These are phyloP conservation scores for Quercus parvula DNA, from an alignment of 306 rosid species.

Conservation along the genomic window DNA sequence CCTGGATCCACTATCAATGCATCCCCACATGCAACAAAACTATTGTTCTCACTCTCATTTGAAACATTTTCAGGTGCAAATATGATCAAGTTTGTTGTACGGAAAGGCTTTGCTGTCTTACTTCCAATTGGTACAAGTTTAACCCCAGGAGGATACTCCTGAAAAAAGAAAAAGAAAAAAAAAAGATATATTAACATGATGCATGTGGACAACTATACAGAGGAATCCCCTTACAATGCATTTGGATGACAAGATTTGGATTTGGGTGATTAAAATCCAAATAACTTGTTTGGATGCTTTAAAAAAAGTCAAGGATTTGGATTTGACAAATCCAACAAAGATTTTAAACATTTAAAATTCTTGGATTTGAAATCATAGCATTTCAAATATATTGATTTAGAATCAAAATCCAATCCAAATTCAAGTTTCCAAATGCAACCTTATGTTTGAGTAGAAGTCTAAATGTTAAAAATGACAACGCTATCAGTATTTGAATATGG, in stretches of 20 bases:
- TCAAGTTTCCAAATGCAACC: no score
- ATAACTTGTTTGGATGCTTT: no score
- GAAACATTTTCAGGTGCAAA: constrained; percentile 60
- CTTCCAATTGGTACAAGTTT: constrained; percentile 69
- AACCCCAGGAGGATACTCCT: constrained; percentile 88
- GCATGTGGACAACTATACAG: neutral
- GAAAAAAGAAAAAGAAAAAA: constrained; percentile 17
- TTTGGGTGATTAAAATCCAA: no score
- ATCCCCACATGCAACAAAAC: constrained; percentile 64
- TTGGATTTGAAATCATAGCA: no score
- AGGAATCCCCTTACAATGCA: neutral
- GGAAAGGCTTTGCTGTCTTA: constrained; percentile 69
- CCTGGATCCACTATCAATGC: constrained; percentile 92
- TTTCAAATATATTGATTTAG: no score
- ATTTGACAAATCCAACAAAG: no score
- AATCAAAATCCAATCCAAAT: no score
- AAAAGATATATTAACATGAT: constrained; percentile 8
- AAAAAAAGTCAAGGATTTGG: no score
- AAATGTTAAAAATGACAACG: neutral
- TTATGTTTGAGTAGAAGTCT: neutral
- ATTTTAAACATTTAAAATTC: no score
- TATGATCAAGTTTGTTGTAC: constrained; percentile 70
- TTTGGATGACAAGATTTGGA: no score
- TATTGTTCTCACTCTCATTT: constrained; percentile 26
- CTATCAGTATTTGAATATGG: neutral